Evolutionary conservation across 305 asterid genomes (phyloP).

Genomic region (Rubia occidens): DNA sequence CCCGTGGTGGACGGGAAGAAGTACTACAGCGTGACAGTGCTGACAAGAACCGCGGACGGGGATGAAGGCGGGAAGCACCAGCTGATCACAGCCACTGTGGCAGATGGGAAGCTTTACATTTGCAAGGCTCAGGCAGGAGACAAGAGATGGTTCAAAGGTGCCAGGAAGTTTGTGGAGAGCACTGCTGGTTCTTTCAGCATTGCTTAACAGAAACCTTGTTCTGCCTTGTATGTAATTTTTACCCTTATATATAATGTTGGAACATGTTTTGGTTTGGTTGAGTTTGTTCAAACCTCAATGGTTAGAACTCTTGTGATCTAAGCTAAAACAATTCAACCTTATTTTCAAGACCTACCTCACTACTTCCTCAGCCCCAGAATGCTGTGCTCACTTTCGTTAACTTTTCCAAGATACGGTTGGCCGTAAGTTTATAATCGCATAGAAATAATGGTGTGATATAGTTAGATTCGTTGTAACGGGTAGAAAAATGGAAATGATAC

Average conservation of each 20-base stretch:
- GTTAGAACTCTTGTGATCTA: no score
- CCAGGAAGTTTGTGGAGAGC: slow-evolving; percentile 72
- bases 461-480: no score
- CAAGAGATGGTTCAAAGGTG: slow-evolving; percentile 98
- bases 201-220: slow-evolving; percentile 18
- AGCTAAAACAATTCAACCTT: neutral
- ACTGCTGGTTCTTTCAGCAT: slow-evolving; percentile 58
- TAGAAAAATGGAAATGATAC: no score
- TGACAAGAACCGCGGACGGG: slow-evolving; percentile 94
- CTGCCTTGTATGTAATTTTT: slow-evolving; percentile 29
- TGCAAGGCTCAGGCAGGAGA: slow-evolving; percentile 99
- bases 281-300: slow-evolving; percentile 16
- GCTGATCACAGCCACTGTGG: slow-evolving; percentile 61
- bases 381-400: no score
- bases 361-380: no score
- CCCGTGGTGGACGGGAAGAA: slow-evolving; percentile 43
- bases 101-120: slow-evolving; percentile 77
- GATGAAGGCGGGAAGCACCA: slow-evolving; percentile 97
- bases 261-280: slow-evolving; percentile 11
- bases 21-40: slow-evolving; percentile 49
- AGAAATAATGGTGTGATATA: no score
- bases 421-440: no score
- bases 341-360: no score
- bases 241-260: neutral
- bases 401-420: no score